A percentile compares a stretch with the other conserved stretches of the same genome.
phyloP scores from a whole-genome alignment of 805 yeast species.

The Naumovozyma castellii region DNA sequence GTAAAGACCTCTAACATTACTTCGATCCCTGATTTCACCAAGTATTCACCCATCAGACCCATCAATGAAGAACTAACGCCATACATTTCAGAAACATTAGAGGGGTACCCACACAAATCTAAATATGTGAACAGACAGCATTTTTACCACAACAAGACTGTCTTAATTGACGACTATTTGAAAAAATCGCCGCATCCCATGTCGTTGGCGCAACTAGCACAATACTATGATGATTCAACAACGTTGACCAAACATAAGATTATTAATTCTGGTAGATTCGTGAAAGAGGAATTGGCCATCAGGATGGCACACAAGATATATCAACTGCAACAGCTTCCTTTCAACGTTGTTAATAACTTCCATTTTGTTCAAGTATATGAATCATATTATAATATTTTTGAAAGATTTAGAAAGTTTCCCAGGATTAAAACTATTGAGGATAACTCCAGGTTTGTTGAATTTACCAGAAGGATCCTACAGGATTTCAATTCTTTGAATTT shows the following conservation, averaged over 20 bases:
- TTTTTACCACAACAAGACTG: conserved; percentile 55
- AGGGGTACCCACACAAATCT: conserved; percentile 36
- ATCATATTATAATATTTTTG: conserved; percentile 79
- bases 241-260: conserved; percentile 67
- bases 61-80: conserved; percentile 29
- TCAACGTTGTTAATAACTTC: conserved; percentile 71
- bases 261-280: conserved; percentile 79
- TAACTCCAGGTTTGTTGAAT: conserved; percentile 61
- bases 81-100: conserved; percentile 28
- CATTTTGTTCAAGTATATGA: conserved; percentile 85
- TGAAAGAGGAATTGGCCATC: conserved; percentile 73
- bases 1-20: conserved; percentile 17
- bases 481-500: conserved; percentile 74
- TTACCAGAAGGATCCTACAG: conserved; percentile 50
- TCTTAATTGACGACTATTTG: conserved; percentile 20
- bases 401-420: conserved; percentile 68
- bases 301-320: conserved; percentile 72
- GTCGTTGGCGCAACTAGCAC: conserved; percentile 80
- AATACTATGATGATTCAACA: conserved; percentile 58
- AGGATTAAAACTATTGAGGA: conserved; percentile 61
- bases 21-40: conserved; percentile 29
- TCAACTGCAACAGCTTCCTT: conserved; percentile 76
- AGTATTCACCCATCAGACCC: conserved; percentile 28
- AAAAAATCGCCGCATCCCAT: conserved; percentile 76
- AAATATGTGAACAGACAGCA: conserved; percentile 56